These are phyloP conservation scores for Russula sp. DNA, from an alignment of 768 basidiomycete genomes.

Conservation along the genomic window DNA sequence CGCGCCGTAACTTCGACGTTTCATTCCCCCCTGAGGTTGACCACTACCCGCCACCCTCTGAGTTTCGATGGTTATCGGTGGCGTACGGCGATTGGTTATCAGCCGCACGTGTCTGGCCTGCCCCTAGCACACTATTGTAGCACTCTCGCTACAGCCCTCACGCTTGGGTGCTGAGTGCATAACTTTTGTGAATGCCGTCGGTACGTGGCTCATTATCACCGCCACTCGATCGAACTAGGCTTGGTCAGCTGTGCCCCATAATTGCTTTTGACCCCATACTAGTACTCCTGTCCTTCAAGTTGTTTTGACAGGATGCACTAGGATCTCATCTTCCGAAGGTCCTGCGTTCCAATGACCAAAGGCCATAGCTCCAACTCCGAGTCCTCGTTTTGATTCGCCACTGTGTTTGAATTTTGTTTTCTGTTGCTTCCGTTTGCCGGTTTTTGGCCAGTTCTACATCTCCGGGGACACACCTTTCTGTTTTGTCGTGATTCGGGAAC, in stretches of 20 bases:
- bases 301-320: neutral
- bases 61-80: slow-evolving; percentile 8
- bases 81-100: neutral
- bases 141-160: neutral
- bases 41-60: neutral
- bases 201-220: slow-evolving; percentile 1
- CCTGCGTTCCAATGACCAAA: neutral
- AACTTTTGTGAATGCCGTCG: neutral
- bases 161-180: neutral
- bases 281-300: neutral
- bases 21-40: neutral
- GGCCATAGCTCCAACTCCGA: neutral
- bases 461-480: neutral
- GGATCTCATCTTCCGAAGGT: neutral
- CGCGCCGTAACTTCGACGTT: neutral
- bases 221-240: slow-evolving; percentile 14
- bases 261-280: too few relatives aligned
- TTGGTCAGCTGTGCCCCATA: neutral
- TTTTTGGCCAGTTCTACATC: neutral
- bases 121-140: neutral
- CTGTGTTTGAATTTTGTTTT: neutral
- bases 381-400: neutral
- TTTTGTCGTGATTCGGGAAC: neutral
- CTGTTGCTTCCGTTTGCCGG: neutral
- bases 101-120: neutral